Evolutionary conservation across 2,329 filamentous ascomycete species (phyloP).

Genomic region (Tolypocladium album): DNA sequence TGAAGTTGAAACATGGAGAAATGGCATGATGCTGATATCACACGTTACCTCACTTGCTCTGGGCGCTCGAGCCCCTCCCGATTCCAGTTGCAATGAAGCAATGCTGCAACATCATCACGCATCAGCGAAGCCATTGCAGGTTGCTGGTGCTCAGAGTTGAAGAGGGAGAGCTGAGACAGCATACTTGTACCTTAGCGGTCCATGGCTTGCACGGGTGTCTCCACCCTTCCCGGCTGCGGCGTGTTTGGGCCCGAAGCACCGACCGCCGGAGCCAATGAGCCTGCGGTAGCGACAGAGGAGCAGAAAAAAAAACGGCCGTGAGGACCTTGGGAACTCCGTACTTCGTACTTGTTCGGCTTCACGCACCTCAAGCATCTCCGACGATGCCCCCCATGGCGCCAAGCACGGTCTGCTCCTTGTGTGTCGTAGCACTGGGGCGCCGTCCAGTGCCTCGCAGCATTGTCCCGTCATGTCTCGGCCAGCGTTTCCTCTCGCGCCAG

Average conservation of each 20-base stretch:
- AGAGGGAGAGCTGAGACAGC: not conserved
- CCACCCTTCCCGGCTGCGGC: not conserved
- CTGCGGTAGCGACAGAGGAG: not conserved
- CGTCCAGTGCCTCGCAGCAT: conserved; percentile 6
- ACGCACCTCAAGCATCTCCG: not conserved
- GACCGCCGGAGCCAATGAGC: not conserved
- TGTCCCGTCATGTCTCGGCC: conserved; percentile 20
- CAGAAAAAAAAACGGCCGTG: not conserved
- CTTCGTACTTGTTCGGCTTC: not conserved
- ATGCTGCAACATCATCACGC: not conserved
- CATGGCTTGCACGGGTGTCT: not conserved
- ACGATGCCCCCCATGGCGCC: conserved; percentile 6
- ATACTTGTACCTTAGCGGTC: not conserved
- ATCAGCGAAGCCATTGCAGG: not conserved
- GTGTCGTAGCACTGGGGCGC: conserved; percentile 5
- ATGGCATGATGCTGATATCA: not conserved
- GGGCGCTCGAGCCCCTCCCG: not conserved
- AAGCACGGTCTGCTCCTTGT: conserved; percentile 8
- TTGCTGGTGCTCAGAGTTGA: not conserved
- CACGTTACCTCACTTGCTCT: not conserved
- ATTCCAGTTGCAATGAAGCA: not conserved
- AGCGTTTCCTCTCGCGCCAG: conserved; percentile 24
- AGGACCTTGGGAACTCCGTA: no score
- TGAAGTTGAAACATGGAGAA: not conserved
- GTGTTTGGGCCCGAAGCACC: not conserved